Evolutionary conservation across 2,329 filamentous ascomycete genomes (phyloP), one percentile per base, ranked within the genome.

Genomic region (Calonectria crousiana): DNA sequence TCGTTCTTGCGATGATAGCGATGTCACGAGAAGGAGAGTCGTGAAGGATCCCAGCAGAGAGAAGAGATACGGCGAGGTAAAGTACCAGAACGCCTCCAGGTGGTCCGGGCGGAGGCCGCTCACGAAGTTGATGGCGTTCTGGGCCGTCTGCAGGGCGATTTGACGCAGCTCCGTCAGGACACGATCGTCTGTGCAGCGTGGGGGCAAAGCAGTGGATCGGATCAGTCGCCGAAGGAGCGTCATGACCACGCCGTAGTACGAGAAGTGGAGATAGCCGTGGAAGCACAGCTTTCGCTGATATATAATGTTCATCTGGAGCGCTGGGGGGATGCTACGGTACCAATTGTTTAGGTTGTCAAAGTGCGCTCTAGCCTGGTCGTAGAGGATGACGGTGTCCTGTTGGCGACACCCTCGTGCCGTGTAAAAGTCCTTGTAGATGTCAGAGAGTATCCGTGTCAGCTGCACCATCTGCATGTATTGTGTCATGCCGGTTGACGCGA

Each of bases 341-440:
- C 88, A 90, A 62, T 84, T 83, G 38, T 86, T 87, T n/a, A 90
- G 79, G 51, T 83, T 84, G 30, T 88, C 84, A 14, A 89, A 87
- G 1, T 89, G 84, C 2, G 88, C 87, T 56, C 87, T 86, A 1
- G 88, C 88, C 41, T 87, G 86, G 73, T 88, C 86, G 16, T 88
- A 84, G 1, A 89, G 86, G 18, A 81, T 52, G 10, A 78, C 69
- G 0, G 82, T 83, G 32, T 83, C 82, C 64, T 83, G 82, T 67
- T 83, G 81, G 56, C 78, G 76, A 53, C 80, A 78, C 6, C 74
- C 77, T 4, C 80, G 75, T 2, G 78, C 78, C 30, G 84, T 87
- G 73, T 89, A 89, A 28, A 90, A 86, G 5, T 77, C 83, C 18
- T 86, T 85, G 67, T 89, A 81, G 64, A 90, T 85, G 53, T 85